phyloP scores from a whole-genome alignment of 441 rosid genomes.

The Euphorbia schlechtendalii region DNA sequence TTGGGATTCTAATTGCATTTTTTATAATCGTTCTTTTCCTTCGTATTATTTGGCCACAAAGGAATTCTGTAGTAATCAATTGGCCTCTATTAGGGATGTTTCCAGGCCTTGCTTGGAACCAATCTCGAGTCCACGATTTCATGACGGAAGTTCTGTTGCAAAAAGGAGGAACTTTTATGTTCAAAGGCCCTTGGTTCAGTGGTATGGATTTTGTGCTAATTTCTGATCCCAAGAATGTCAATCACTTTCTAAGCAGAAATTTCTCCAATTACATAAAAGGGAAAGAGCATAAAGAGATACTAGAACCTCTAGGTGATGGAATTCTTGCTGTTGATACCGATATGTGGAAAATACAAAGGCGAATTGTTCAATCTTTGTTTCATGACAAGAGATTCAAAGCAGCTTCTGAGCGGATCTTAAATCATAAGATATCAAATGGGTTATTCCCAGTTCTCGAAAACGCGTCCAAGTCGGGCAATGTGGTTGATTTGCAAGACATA shows the following conservation, averaged over 20 bases:
- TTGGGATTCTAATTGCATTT: not conserved
- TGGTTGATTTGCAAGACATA: constrained; percentile 16
- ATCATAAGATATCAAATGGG: constrained; percentile 16
- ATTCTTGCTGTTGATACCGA: no score
- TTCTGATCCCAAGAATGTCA: constrained; percentile 24
- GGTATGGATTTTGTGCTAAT: constrained; percentile 16
- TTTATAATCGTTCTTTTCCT: not conserved
- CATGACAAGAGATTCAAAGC: not conserved
- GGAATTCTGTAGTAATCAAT: not conserved
- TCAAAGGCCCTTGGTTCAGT: constrained; percentile 32
- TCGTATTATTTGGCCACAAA: not conserved
- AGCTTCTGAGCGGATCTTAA: not conserved
- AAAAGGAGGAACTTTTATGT: constrained; percentile 10
- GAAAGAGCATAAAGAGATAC: constrained; percentile 15
- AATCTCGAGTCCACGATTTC: constrained; percentile 14
- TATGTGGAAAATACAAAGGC: constrained; percentile 20
- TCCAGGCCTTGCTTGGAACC: constrained; percentile 11
- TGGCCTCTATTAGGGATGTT: constrained; percentile 25
- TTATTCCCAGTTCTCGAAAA: constrained; percentile 20
- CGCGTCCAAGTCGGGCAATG: not conserved
- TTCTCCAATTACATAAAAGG: constrained; percentile 28
- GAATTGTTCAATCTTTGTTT: constrained; percentile 14
- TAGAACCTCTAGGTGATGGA: constrained; percentile 29
- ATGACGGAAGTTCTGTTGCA: not conserved
- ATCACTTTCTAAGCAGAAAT: constrained; percentile 21